Conservation (phyloP, 164 flowering plant genomes). For the Taxillus chinensis region DNA sequence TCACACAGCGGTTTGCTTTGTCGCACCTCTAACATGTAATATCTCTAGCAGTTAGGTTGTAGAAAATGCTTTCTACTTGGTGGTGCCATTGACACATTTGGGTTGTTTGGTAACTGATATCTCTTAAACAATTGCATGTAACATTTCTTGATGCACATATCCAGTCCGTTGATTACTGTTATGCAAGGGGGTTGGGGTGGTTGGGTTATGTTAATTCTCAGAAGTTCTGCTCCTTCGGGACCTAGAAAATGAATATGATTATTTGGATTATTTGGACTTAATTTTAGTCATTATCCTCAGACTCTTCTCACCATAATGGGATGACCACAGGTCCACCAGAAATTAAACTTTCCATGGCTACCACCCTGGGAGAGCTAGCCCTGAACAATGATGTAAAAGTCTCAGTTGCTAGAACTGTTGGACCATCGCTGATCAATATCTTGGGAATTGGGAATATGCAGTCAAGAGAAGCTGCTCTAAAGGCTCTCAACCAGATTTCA, state of each 20-base stretch:
- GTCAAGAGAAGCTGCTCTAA: constrained; percentile 79
- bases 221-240: too few relatives aligned
- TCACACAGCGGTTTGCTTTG: too few relatives aligned
- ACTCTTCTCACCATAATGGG: background rate
- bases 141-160: background rate
- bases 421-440: constrained; percentile 55
- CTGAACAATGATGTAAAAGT: constrained; percentile 77
- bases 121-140: too few relatives aligned
- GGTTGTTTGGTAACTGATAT: too few relatives aligned
- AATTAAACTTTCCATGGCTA: constrained; percentile 76
- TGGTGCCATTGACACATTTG: too few relatives aligned
- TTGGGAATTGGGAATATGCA: constrained; percentile 58
- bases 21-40: too few relatives aligned
- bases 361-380: constrained; percentile 71
- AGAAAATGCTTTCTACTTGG: too few relatives aligned
- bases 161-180: background rate
- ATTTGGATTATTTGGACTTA: too few relatives aligned
- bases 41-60: too few relatives aligned
- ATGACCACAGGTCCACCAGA: constrained; percentile 64
- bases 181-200: background rate
- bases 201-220: too few relatives aligned
- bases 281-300: too few relatives aligned
- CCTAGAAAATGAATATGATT: too few relatives aligned
- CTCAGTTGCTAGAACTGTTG: constrained; percentile 64
- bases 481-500: constrained; percentile 83